Base-by-base conservation (phyloP, 495 filamentous ascomycete genomes). In the Clohesyomyces aquaticus region DNA sequence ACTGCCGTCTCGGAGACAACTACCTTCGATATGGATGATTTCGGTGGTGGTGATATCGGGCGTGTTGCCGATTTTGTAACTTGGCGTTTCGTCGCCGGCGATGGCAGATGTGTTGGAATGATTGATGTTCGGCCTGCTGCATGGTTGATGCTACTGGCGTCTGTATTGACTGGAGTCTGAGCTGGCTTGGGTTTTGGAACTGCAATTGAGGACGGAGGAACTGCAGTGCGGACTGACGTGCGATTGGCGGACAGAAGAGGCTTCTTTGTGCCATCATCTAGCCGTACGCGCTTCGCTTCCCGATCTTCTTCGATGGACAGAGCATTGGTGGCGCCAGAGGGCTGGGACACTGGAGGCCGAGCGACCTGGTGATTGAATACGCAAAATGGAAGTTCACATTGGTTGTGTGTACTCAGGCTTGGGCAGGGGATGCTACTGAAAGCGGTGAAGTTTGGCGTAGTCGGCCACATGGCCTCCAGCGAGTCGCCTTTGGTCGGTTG, bases 21-120 rank as follows among this genome's bases (percentile, higher is more conserved):
- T 8, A 21, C 23, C n/a, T 48, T 55, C 29, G 56, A 48, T 77
- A 79, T 8, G 72, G 73, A 72, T 48, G 76, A 73, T 46, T 79
- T 73, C 35, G 72, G 71, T 21, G 74, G 75, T 2, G 75, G 68
- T 38, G 63, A 60, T 0, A 60, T 55, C 4, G 63, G 14, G 18
- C 41, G 21, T 11, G 21, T 56, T 21, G 52, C 60, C 14, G 60
- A 35, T n/a, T n/a, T n/a, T n/a, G n/a, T n/a, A n/a, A 26, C 52
- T 25, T 22, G 52, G 47, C 22, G 26, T 35, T 25, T 22, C 25
- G 8, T 48, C 35, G 26, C 23, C 12, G 16, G 22, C 11, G 11
- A 25, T 53, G 16, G 3, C 32, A 26, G 28, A 12, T 49, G 32
- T 23, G n/a, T n/a, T n/a, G n/a, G n/a, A n/a, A n/a, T n/a, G n/a